Conservation (phyloP, 441 rosid species). For the Euphorbia celastroides region DNA sequence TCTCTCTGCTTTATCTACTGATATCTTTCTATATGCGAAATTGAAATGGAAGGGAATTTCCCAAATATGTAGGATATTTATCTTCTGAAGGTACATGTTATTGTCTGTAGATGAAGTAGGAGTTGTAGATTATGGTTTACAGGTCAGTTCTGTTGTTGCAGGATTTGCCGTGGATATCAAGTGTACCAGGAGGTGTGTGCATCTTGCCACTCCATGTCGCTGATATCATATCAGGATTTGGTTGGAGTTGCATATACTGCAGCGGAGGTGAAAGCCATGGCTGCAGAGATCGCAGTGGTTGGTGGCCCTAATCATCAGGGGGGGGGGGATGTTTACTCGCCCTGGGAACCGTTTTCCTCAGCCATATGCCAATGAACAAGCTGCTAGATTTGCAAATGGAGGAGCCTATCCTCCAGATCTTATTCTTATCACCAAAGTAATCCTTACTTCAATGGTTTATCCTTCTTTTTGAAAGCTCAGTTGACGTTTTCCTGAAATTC, state of each 20-base stretch:
- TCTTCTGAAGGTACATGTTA: no score
- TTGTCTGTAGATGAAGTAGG: no score
- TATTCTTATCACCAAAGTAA: slow-evolving; percentile 96
- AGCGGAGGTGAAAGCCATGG: slow-evolving; percentile 98
- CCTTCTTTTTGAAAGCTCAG: slow-evolving; percentile 8
- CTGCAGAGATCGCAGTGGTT: slow-evolving; percentile 97
- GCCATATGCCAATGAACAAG: slow-evolving; percentile 89
- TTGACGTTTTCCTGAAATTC: slow-evolving; percentile 8
- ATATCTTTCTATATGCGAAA: no score
- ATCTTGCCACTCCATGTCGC: slow-evolving; percentile 98
- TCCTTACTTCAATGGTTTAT: slow-evolving; percentile 9
- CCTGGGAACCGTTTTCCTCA: slow-evolving; percentile 97
- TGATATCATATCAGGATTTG: slow-evolving; percentile 92
- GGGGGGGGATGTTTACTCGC: slow-evolving; percentile 98
- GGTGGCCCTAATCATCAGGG: slow-evolving; percentile 99
- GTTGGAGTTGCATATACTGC: slow-evolving; percentile 99
- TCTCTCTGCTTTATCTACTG: no score
- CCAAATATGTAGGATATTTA: no score
- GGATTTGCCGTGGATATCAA: slow-evolving; percentile 99
- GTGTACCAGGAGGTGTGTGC: slow-evolving; percentile 98
- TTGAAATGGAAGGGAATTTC: no score
- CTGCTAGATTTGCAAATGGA: slow-evolving; percentile 99
- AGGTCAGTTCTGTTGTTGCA: slow-evolving; percentile 31
- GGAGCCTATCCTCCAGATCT: slow-evolving; percentile 99
- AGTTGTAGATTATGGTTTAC: neutral